Evolutionary conservation across 1,284 basidiomycete species (phyloP), one percentile per base, ranked within the genome.

Genomic region (Ceratobasidium sp.): DNA sequence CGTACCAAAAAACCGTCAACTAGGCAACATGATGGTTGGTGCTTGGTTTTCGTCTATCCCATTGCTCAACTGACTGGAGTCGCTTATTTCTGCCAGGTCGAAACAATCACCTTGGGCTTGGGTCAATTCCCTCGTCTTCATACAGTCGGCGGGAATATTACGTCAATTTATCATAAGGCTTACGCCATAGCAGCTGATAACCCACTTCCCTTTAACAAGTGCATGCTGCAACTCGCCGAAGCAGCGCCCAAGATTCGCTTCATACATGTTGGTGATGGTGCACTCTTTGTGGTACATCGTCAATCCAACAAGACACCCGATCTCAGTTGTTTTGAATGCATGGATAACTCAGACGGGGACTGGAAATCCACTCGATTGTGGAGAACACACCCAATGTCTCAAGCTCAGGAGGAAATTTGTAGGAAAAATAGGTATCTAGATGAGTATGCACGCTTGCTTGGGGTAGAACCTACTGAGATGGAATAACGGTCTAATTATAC

Each of bases 91-190:
- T 18, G 11, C 14, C 14, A 61, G 59, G 18, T 5, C 8, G 59
- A 61, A 23, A 44, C 18, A 28, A 30, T 62, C 12, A 30, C 42
- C 12, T 62, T 28, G 8, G 60, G 60, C 1, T 62, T 62, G 60
- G 48, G 48, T 48, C 42, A 46, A 21, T 62, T 62, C 46, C 46
- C 44, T 16, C 25, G 28, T 30, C 60, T 62, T 5, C 25, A 62
- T 18, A 62, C 60, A 11, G 28, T 49, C 12, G 46, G 60, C 42
- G 30, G 44, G 12, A 25, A 21, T 49, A 62, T 62, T 14, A 28
- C 44, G 9, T 9, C 30, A 6, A 23, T 21, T 12, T 62, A 48
- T 25, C 9, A 33, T 9, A 1, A 6, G 40, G 42, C 23, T 7
- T 16, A 5, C 8, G 23, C 40, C 8, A 28, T 18, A 61, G 23